Percentiles rank a stretch among this genome's conserved stretches.
Conservation (phyloP, 78 protist genomes). For the Emiliania huxleyi region DNA sequence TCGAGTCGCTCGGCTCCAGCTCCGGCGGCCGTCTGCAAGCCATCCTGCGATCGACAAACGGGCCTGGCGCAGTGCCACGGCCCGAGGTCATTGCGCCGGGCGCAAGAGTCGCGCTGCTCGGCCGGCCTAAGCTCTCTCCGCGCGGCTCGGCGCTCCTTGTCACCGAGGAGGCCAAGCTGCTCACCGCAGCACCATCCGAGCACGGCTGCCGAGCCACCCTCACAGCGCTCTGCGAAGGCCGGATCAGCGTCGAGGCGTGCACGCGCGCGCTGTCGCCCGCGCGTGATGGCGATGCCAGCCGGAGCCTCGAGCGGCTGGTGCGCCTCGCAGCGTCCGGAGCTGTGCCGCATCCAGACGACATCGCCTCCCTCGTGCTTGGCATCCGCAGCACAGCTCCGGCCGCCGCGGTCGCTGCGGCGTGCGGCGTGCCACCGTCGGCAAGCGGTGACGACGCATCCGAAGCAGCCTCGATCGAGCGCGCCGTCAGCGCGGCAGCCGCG, state of each 20-base stretch:
- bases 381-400: not conserved
- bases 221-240: not conserved
- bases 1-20: not conserved
- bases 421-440: not conserved
- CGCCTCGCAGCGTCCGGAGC: not conserved
- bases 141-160: not conserved
- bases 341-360: not conserved
- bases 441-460: too few species aligned
- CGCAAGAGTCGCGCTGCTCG: not conserved
- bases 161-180: not conserved
- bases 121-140: not conserved
- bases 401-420: not conserved
- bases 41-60: not conserved
- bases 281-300: not conserved
- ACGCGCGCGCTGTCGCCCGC: not conserved
- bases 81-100: not conserved
- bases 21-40: not conserved
- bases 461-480: too few species aligned
- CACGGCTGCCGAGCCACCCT: not conserved
- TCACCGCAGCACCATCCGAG: not conserved
- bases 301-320: not conserved
- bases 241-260: not conserved
- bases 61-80: not conserved
- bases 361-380: too few species aligned
- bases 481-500: too few species aligned